These are phyloP conservation scores for Skeletonema menzelii DNA, from an alignment of 108 stramenopile species.

Conservation along the genomic window DNA sequence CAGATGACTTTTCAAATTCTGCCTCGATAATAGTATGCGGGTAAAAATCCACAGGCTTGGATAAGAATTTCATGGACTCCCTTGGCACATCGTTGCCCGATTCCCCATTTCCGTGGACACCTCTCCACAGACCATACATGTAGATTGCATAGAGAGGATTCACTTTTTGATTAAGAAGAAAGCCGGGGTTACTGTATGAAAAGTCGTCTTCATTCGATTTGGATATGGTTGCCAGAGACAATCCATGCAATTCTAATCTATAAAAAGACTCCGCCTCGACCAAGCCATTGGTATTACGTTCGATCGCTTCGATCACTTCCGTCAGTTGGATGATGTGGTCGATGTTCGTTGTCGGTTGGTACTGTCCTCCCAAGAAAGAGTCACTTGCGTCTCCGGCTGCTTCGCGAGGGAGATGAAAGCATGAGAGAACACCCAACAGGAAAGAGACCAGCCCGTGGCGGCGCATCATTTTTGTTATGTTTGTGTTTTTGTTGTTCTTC, in stretches of 20 bases:
- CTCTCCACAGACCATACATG: slow-evolving; percentile 25
- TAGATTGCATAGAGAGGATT: slow-evolving; percentile 31
- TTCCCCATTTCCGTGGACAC: slow-evolving; percentile 18
- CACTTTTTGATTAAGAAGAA: slow-evolving; percentile 1
- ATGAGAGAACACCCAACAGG: not conserved
- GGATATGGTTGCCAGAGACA: not conserved
- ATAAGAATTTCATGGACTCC: slow-evolving; percentile 15
- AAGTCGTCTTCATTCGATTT: not conserved
- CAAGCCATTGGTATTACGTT: not conserved
- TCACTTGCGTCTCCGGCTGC: slow-evolving; percentile 24
- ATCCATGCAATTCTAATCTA: not conserved
- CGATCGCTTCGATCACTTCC: not conserved
- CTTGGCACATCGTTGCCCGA: not conserved
- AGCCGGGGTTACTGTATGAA: not conserved
- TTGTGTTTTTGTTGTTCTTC: too few relatives aligned
- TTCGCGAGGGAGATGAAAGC: not conserved
- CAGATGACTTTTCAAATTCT: slow-evolving; percentile 27
- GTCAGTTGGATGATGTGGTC: slow-evolving; percentile 14
- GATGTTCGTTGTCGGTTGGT: slow-evolving; percentile 39
- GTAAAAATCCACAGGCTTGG: slow-evolving; percentile 25
- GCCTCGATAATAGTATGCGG: slow-evolving; percentile 30
- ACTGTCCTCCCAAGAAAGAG: slow-evolving; percentile 24
- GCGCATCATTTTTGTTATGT: not conserved
- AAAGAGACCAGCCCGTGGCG: not conserved
- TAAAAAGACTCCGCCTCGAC: not conserved